Evolutionary conservation across 805 yeast genomes (phyloP).

Genomic region (Brettanomyces sp.): DNA sequence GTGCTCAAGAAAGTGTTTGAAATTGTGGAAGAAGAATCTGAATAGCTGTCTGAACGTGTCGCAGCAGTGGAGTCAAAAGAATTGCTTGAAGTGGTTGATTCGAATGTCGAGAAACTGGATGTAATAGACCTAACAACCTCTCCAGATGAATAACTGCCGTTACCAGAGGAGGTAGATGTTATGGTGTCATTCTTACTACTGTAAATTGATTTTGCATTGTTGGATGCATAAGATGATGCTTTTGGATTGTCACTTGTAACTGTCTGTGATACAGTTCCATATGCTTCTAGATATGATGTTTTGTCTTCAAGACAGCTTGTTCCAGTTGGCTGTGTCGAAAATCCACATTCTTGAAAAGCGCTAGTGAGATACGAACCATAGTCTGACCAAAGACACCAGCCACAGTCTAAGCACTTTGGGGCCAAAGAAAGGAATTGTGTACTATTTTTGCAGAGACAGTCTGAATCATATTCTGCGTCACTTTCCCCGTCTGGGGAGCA

Average conservation of each 20-base stretch:
- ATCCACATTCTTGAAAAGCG: conserved; percentile 21
- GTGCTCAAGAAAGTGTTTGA: no score
- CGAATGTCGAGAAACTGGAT: no score
- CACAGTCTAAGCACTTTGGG: conserved; percentile 27
- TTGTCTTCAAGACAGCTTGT: conserved; percentile 12
- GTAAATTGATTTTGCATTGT: conserved; percentile 1
- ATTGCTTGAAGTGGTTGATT: no score
- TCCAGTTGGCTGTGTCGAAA: conserved; percentile 25
- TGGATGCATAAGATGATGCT: background rate
- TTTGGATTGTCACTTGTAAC: background rate
- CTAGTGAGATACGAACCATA: conserved; percentile 21
- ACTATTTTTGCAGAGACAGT: conserved; percentile 23
- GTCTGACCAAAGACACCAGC: conserved; percentile 29
- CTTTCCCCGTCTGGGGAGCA: conserved; percentile 19
- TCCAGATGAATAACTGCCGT: no score
- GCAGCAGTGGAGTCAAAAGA: no score
- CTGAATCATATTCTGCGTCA: conserved; percentile 20
- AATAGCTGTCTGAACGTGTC: no score
- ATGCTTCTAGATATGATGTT: background rate
- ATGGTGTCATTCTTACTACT: background rate
- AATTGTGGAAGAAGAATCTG: no score
- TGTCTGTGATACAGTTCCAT: background rate
- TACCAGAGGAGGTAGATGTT: no score
- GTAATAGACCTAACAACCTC: no score
- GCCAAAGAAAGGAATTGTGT: conserved; percentile 18